Evolutionary conservation across 2,329 filamentous ascomycete genomes (phyloP), one percentile per base, ranked within the genome.

Genomic region (Orbilia quercus): DNA sequence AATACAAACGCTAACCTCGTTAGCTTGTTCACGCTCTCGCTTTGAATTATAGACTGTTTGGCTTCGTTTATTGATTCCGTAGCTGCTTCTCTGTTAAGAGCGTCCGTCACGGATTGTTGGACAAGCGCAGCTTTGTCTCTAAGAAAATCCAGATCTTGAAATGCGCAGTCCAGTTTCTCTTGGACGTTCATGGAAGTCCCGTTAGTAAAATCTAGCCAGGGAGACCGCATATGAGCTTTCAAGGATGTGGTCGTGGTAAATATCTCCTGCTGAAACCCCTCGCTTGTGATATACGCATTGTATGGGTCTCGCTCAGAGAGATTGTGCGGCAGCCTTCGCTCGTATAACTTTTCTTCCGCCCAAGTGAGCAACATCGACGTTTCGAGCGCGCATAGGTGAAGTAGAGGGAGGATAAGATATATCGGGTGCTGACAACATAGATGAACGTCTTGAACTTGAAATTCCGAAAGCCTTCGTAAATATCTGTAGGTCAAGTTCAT

Each of bases 1-100:
- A 83, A 84, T 53, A 84, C 78, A 58, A 83, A 84, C 0, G 82
- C 82, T 0, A 83, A 77, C 22, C 81, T 79, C 0, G 82, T 83
- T 1, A 83, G 75, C 54, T 80, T 80, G 5, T 75, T 79, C 7
- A 81, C 76, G 14, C 75, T 76, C n/a, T 79, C 76, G 9, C 79
- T 78, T 63, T 81, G 79, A 7, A 75, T 76, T 20, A 81, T 81
- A 2, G 78, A 79, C 28, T 78, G 75, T 38, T 78, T 65, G 6
- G 74, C 62, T 20, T 72, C 74, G 16, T 74, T 63, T 18, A 74
- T 74, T 12, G 70, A 73, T 36, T 73, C 69, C 4, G 69, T 73
- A 1, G 69, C 69, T 1, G 69, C 69, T 57, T 65, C 69, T 9
- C 69, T 45, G 18, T 73, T 73, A 9, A 73, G n/a, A 7, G 69